Conservation (phyloP, 495 filamentous ascomycete genomes). For the Penicillium goetzii region DNA sequence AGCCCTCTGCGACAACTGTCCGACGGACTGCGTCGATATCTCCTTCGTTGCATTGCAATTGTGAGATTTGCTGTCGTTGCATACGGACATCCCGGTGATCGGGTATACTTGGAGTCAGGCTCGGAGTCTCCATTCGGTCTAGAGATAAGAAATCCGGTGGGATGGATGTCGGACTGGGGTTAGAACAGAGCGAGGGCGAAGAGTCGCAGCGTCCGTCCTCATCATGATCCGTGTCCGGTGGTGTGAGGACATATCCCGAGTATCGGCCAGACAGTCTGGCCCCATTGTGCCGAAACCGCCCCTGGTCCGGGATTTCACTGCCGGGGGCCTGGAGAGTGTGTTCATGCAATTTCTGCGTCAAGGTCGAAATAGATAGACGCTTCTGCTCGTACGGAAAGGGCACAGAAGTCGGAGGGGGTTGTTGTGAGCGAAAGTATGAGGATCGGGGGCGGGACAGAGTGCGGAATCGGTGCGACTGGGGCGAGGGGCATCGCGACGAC, state of each 20-base stretch:
- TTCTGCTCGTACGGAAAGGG: slow-evolving; percentile 47
- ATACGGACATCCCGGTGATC: slow-evolving; percentile 35
- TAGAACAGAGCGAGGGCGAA: slow-evolving; percentile 37
- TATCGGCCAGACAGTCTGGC: slow-evolving; percentile 18
- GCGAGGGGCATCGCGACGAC: slow-evolving; percentile 53
- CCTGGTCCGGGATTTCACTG: slow-evolving; percentile 12
- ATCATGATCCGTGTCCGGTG: slow-evolving; percentile 49
- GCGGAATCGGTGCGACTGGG: slow-evolving; percentile 44
- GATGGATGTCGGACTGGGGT: slow-evolving; percentile 42
- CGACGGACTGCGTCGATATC: slow-evolving; percentile 45
- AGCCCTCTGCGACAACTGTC: slow-evolving; percentile 35
- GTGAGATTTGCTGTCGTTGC: slow-evolving; percentile 49
- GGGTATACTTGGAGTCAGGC: slow-evolving; percentile 5
- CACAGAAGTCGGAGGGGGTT: slow-evolving; percentile 49
- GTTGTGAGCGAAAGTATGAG: slow-evolving; percentile 42
- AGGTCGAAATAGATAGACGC: slow-evolving; percentile 48
- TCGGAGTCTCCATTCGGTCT: slow-evolving; percentile 16
- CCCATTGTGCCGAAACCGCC: slow-evolving; percentile 13
- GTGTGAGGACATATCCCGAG: slow-evolving; percentile 45
- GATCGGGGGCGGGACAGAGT: slow-evolving; percentile 41
- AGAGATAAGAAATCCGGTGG: slow-evolving; percentile 30
- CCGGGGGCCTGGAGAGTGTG: slow-evolving; percentile 42
- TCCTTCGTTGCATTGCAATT: slow-evolving; percentile 44
- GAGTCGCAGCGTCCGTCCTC: slow-evolving; percentile 41
- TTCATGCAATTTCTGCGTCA: slow-evolving; percentile 52